Conservation (phyloP, 352 stramenopile genomes). For the Globisporangium echinulatum region DNA sequence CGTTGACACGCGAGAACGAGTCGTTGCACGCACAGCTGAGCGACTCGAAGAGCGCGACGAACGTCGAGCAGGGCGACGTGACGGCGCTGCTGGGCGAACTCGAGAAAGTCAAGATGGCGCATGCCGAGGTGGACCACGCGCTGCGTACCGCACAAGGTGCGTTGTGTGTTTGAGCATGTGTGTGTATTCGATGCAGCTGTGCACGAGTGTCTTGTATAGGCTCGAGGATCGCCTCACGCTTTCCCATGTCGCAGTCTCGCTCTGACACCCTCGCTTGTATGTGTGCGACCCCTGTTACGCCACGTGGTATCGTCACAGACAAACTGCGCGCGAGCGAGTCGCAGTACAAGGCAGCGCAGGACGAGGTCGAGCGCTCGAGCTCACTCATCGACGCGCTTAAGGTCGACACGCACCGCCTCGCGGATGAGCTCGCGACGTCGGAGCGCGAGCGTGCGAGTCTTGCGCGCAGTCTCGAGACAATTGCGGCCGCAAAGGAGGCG, state of each 20-base stretch:
- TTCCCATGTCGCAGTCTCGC: too few species aligned
- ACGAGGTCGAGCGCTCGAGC: conserved; percentile 9
- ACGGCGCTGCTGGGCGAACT: conserved; percentile 44
- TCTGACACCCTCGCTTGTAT: too few species aligned
- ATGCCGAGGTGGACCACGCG: conserved; percentile 36
- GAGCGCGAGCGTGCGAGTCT: conserved; percentile 16
- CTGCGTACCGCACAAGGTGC: conserved; percentile 37
- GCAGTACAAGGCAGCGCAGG: conserved; percentile 3
- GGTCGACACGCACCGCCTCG: conserved; percentile 9
- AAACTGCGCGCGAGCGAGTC: conserved; percentile 10
- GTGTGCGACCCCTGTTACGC: too few species aligned
- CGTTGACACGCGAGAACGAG: conserved; percentile 10
- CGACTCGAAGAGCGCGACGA: not conserved
- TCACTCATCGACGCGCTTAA: conserved; percentile 14
- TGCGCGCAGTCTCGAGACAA: conserved; percentile 29
- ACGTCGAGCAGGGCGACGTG: conserved; percentile 11
- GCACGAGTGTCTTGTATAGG: too few species aligned
- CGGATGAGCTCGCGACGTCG: conserved; percentile 12
- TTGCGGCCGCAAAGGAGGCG: conserved; percentile 20
- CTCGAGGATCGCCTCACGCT: too few species aligned
- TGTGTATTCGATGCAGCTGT: too few species aligned
- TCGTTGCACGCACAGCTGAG: conserved; percentile 4
- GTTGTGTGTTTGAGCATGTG: not conserved
- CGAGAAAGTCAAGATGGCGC: conserved; percentile 52
- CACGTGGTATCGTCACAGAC: not conserved